Evolutionary conservation across 2,329 filamentous ascomycete species (phyloP), one percentile per base, ranked within the genome.

Genomic region (Trichoderma afroharzianum): DNA sequence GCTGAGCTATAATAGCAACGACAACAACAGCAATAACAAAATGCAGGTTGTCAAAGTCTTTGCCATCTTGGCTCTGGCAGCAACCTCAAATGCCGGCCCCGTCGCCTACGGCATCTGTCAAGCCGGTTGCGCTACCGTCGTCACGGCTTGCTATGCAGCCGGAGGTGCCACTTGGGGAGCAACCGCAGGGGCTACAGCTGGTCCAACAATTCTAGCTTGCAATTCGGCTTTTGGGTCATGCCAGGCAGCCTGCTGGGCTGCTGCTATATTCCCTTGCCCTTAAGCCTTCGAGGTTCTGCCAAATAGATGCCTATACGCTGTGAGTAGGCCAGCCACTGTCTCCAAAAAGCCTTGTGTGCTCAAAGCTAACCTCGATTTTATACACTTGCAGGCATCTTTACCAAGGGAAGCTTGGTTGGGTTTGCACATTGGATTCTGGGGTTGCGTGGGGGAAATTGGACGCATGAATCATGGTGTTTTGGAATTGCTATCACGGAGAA

Each of bases 61-160:
- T 7, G 26, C 39, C 26, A 3, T 61, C 33, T 28, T 8, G 6
- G 4, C 36, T 18, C 26, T 61, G 4, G 11, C 26, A 39, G 7
- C 66, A 6, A 15, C 66, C 8, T n/a, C 26, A 6, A 6, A 28
- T 12, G 66, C 66, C 14, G 66, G 66, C 3, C 66, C 66, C 28
- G 9, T 33, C 2, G 55, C 66, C 1, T 59, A 18, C 76, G 75
- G 1, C n/a, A 47, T 14, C 14, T 86, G 82, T 59, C 84, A 87
- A 73, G 81, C 82, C 0, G 83, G 84, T 6, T 86, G 85, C 18
- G 74, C 84, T 1, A 72, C 71, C 0, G 75, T 86, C 0, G 84
- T 85, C 0, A 81, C 79, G 72, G 82, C 83, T 0, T 86, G 84
- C 72, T 86, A 86, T 62, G 50, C 76, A 2, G 84, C 81, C 3